A percentile compares a stretch with the other conserved stretches of the same genome.
phyloP scores from a whole-genome alignment of 768 basidiomycete genomes.

The Russula emetica region DNA sequence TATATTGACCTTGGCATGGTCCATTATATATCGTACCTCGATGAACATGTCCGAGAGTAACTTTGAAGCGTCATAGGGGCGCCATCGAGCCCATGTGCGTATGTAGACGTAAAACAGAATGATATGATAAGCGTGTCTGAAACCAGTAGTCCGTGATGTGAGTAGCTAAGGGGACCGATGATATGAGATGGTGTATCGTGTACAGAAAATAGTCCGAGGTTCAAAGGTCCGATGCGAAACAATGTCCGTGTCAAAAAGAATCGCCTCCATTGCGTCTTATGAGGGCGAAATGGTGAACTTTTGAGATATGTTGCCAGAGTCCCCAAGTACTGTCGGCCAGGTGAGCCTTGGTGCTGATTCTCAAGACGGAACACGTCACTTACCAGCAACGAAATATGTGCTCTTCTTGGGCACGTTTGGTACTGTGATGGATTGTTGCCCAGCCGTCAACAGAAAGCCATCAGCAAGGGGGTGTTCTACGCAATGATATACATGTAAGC shows the following conservation, averaged over 20 bases:
- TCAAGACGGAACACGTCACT: neutral
- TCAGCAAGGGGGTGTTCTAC: slow-evolving; percentile 2
- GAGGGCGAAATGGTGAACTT: slow-evolving; percentile 32
- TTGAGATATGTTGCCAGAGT: slow-evolving; percentile 41
- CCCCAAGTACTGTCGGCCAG: slow-evolving; percentile 41
- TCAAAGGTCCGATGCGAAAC: slow-evolving; percentile 3
- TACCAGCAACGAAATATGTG: slow-evolving; percentile 17
- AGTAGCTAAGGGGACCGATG: slow-evolving; percentile 1
- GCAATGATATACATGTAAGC: neutral
- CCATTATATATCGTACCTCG: neutral
- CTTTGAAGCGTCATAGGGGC: neutral
- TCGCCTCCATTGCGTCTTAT: neutral
- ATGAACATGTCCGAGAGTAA: neutral
- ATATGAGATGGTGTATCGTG: neutral
- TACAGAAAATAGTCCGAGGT: neutral
- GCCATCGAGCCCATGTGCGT: neutral
- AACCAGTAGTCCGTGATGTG: slow-evolving; percentile 11
- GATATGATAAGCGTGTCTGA: slow-evolving; percentile 8
- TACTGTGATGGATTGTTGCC: neutral
- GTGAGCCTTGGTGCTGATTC: neutral
- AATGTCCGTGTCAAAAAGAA: slow-evolving; percentile 6
- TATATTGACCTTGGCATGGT: neutral
- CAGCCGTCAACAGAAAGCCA: neutral
- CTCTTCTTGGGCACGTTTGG: neutral
- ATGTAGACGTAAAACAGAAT: slow-evolving; percentile 11